Percentiles rank a stretch among this genome's conserved stretches.
Evolutionary conservation across 1,284 basidiomycete species (phyloP).

Genomic region (Testicularia cyperi): DNA sequence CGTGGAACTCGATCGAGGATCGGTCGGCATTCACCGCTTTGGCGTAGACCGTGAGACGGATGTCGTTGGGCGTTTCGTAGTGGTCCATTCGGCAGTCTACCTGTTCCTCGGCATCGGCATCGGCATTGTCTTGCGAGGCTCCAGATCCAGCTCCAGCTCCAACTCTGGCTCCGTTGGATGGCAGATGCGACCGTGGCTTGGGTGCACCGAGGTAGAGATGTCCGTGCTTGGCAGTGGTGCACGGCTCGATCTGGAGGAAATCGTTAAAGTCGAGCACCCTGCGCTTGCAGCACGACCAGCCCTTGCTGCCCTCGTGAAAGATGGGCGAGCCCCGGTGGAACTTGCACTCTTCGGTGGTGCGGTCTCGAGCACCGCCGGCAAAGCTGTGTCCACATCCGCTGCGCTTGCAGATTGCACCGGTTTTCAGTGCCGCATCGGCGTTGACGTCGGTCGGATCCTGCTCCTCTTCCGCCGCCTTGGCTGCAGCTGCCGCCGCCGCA

Average conservation of each 20-base stretch:
- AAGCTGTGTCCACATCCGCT: slow-evolving; percentile 36
- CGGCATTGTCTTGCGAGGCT: too few relatives aligned
- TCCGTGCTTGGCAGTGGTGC: slow-evolving; percentile 43
- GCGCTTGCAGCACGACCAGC: slow-evolving; percentile 57
- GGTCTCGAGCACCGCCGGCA: slow-evolving; percentile 25
- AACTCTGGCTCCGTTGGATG: too few relatives aligned
- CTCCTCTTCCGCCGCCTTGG: slow-evolving; percentile 22
- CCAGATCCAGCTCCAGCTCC: too few relatives aligned
- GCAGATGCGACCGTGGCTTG: too few relatives aligned
- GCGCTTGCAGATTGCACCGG: slow-evolving; percentile 41
- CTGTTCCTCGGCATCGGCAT: slow-evolving; percentile 25
- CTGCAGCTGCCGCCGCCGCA: slow-evolving; percentile 1
- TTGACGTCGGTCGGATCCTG: slow-evolving; percentile 17
- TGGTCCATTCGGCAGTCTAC: slow-evolving; percentile 55
- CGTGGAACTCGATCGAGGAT: slow-evolving; percentile 41
- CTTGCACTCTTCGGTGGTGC: slow-evolving; percentile 38
- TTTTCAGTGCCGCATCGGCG: slow-evolving; percentile 11
- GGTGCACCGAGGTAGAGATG: slow-evolving; percentile 49
- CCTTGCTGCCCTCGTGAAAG: slow-evolving; percentile 60
- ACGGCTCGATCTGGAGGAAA: slow-evolving; percentile 56
- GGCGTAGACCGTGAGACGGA: slow-evolving; percentile 55
- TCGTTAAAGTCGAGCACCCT: slow-evolving; percentile 58
- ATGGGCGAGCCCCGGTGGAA: slow-evolving; percentile 55
- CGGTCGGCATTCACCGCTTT: slow-evolving; percentile 43
- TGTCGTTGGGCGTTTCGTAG: slow-evolving; percentile 57